phyloP scores from a whole-genome alignment of 257 asterid genomes.

The Solanum ossicruentum region DNA sequence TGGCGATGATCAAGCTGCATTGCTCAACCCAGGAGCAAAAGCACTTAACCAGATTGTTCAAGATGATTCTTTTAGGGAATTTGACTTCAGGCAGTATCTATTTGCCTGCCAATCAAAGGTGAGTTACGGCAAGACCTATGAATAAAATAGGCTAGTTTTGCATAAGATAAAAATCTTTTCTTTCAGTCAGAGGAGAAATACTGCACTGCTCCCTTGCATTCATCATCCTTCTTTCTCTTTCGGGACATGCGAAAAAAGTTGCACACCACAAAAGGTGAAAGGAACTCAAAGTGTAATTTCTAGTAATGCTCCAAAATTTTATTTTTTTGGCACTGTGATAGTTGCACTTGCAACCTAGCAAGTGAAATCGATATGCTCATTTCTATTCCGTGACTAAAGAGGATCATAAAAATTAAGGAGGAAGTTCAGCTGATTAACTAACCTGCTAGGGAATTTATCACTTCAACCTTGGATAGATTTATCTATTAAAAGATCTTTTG shows the following conservation, averaged over 20 bases:
- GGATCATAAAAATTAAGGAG: not conserved
- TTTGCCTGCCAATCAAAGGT: conserved; percentile 99
- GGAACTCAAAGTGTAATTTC: not conserved
- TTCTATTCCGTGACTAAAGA: not conserved
- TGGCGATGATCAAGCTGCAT: conserved; percentile 84
- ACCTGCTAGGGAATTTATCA: not conserved
- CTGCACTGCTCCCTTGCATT: not conserved
- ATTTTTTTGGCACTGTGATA: not conserved
- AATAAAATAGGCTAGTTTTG: conserved; percentile 15
- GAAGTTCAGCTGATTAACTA: not conserved
- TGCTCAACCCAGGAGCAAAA: conserved; percentile 68
- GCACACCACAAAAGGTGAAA: not conserved
- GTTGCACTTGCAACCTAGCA: not conserved
- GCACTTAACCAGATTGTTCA: conserved; percentile 70
- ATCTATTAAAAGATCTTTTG: not conserved
- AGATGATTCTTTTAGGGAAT: conserved; percentile 92
- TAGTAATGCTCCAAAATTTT: not conserved
- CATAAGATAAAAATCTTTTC: not conserved
- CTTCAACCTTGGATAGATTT: not conserved
- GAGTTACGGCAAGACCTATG: conserved; percentile 12
- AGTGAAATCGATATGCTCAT: not conserved
- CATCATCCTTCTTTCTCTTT: not conserved
- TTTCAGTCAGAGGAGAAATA: not conserved
- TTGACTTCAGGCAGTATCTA: conserved; percentile 94
- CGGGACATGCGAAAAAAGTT: not conserved